Percentiles rank a stretch among this genome's conserved stretches.
phyloP scores from a whole-genome alignment of 306 rosid genomes.

The Glycyrrhiza uralensis region DNA sequence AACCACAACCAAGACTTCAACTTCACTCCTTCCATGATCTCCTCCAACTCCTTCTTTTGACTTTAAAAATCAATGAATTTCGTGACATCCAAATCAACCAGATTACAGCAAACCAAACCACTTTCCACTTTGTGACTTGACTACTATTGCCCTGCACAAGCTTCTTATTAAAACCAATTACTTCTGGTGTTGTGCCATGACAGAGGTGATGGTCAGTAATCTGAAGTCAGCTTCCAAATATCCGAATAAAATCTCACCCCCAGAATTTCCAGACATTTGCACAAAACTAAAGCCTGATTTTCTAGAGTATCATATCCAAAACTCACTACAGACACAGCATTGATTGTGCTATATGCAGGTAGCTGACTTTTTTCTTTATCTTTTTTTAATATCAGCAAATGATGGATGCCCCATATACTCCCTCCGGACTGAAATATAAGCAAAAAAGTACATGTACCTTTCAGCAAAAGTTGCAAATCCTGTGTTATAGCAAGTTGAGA shows the following conservation, averaged over 20 bases:
- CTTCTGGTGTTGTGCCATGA: background rate
- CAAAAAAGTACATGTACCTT: too few relatives aligned
- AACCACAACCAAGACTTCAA: too few relatives aligned
- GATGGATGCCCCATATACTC: background rate
- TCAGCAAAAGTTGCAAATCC: background rate
- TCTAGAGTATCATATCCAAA: slow-evolving; percentile 1
- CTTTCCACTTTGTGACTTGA: too few relatives aligned
- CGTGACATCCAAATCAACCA: too few relatives aligned
- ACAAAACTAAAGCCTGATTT: slow-evolving; percentile 4
- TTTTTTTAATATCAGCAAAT: background rate
- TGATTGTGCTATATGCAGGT: background rate
- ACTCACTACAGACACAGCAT: background rate
- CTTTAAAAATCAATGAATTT: too few relatives aligned
- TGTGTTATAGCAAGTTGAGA: background rate
- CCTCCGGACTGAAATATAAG: too few relatives aligned
- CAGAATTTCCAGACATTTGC: background rate
- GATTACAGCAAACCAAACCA: too few relatives aligned
- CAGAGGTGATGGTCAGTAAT: background rate
- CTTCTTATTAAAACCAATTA: background rate
- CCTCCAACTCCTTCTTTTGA: too few relatives aligned
- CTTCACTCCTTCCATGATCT: too few relatives aligned
- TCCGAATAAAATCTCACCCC: background rate
- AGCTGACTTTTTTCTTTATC: background rate
- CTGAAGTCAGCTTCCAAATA: background rate
- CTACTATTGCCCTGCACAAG: too few relatives aligned